Evolutionary conservation across 1,139 yeast species (phyloP).

Genomic region (Taphrina pruni): DNA sequence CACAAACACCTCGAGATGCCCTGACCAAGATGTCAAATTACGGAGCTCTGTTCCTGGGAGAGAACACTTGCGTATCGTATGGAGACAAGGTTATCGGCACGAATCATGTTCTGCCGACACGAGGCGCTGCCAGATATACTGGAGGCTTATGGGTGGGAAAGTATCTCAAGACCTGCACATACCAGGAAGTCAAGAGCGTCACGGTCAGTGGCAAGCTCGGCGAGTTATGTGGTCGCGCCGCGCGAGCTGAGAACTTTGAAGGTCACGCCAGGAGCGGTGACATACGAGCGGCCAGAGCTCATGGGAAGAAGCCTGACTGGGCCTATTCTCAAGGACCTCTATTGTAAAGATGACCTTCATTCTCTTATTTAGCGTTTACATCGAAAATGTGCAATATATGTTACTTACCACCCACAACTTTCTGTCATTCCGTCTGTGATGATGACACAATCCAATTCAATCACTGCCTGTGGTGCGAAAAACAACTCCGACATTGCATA

Average conservation of each 20-base stretch:
- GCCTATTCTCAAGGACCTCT: conserved; percentile 9
- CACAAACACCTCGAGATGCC: conserved; percentile 10
- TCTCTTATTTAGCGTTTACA: no score
- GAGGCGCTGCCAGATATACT: conserved; percentile 1
- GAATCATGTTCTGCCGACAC: conserved; percentile 4
- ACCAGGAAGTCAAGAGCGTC: conserved; percentile 4
- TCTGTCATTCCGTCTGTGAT: no score
- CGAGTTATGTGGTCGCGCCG: background rate
- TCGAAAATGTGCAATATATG: no score
- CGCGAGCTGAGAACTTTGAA: conserved; percentile 3
- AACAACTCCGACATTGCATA: no score
- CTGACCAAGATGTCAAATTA: conserved; percentile 9
- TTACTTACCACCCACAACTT: no score
- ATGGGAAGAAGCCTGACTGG: conserved; percentile 9
- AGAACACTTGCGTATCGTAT: conserved; percentile 6
- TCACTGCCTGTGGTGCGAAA: no score
- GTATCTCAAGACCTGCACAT: conserved; percentile 12
- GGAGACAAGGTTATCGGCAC: conserved; percentile 9
- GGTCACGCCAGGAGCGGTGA: conserved; percentile 10
- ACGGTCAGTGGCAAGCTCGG: conserved; percentile 8
- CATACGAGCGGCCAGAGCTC: background rate
- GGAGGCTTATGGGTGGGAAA: conserved; percentile 6
- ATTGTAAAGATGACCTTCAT: background rate
- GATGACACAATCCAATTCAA: no score
- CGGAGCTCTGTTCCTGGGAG: background rate